These are phyloP conservation scores for Trametes coccinea DNA, from an alignment of 768 basidiomycete genomes.

Conservation along the genomic window DNA sequence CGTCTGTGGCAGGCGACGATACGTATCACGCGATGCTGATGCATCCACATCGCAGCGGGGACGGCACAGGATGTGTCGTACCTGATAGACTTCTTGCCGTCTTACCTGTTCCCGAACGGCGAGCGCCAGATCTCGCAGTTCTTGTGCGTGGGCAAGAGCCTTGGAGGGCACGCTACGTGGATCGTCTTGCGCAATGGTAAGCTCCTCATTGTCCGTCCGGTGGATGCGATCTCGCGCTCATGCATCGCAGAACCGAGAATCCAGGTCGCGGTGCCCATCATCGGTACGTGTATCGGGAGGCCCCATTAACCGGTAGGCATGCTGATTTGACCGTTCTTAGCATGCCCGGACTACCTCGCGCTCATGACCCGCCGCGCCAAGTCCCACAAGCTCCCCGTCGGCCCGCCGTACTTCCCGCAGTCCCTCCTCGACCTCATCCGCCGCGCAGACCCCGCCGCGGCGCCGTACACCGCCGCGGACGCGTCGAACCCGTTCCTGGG, in stretches of 20 bases:
- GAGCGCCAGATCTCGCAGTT: conserved; percentile 65
- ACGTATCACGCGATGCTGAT: neutral
- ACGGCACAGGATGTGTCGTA: conserved; percentile 77
- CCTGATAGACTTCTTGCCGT: conserved; percentile 76
- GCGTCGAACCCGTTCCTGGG: conserved; percentile 59
- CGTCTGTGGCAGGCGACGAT: neutral
- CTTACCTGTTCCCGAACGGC: conserved; percentile 68
- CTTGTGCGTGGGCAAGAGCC: conserved; percentile 73
- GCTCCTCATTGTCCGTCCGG: neutral
- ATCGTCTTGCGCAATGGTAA: conserved; percentile 54
- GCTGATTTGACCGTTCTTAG: conserved; percentile 41
- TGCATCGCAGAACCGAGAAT: conserved; percentile 42
- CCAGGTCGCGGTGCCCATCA: conserved; percentile 45
- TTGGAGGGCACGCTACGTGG: conserved; percentile 89
- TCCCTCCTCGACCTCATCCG: conserved; percentile 51
- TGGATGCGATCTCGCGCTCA: neutral
- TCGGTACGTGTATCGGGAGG: conserved; percentile 15
- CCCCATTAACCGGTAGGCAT: too few species aligned
- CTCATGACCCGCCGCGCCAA: conserved; percentile 61
- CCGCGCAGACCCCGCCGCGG: conserved; percentile 45
- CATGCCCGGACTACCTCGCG: conserved; percentile 67
- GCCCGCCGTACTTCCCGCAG: conserved; percentile 58
- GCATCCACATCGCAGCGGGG: conserved; percentile 42
- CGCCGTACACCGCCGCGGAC: conserved; percentile 42
- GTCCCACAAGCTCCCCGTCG: conserved; percentile 41